Conservation (phyloP, 1,284 basidiomycete genomes). For the Cutaneotrichosporon dermatis region DNA sequence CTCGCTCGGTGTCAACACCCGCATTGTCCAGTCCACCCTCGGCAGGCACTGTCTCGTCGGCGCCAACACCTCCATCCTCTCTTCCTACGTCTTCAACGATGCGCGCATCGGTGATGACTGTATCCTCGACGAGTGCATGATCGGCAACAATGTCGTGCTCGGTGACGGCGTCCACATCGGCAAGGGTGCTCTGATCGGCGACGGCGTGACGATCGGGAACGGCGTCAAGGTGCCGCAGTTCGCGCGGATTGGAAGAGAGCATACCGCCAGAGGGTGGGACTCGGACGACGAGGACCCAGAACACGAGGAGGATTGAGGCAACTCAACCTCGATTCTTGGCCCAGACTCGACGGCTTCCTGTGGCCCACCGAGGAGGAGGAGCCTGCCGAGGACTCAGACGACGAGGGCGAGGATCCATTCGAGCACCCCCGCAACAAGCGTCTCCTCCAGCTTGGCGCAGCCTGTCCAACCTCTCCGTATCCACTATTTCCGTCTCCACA, state of each 20-base stretch:
- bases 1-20: constrained; percentile 38
- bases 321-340: constrained; percentile 32
- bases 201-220: constrained; percentile 66
- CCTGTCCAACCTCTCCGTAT: constrained; percentile 33
- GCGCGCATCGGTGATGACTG: constrained; percentile 72
- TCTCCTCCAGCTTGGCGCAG: constrained; percentile 44
- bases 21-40: constrained; percentile 58
- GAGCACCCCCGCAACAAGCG: constrained; percentile 48
- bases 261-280: constrained; percentile 67
- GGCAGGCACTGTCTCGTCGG: constrained; percentile 80
- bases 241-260: constrained; percentile 66
- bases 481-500: constrained; percentile 41
- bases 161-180: constrained; percentile 51
- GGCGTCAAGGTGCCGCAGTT: constrained; percentile 66
- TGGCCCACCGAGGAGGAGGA: constrained; percentile 50
- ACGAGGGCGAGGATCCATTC: constrained; percentile 46
- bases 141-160: constrained; percentile 50
- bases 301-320: constrained; percentile 33
- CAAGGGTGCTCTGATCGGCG: constrained; percentile 57
- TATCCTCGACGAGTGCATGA: constrained; percentile 64
- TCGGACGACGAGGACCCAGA: constrained; percentile 54
- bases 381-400: constrained; percentile 35
- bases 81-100: constrained; percentile 79
- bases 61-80: constrained; percentile 60
- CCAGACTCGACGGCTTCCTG: constrained; percentile 43